Evolutionary conservation across 1,139 yeast genomes (phyloP).

Genomic region (Kluyveromyces marxianus): DNA sequence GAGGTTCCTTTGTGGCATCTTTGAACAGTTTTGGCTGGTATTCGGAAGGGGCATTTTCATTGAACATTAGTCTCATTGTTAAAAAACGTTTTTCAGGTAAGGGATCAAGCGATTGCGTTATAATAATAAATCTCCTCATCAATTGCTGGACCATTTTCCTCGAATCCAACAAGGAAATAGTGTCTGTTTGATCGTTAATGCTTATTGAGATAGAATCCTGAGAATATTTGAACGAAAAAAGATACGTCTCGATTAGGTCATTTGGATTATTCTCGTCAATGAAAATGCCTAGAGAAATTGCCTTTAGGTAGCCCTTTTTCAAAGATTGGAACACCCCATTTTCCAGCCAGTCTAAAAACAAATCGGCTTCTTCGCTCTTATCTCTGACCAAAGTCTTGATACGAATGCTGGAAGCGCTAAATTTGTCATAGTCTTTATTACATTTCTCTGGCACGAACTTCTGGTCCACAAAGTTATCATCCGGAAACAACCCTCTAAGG

Average conservation of each 20-base stretch:
- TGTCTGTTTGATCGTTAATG: constrained; percentile 20
- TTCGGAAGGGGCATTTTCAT: constrained; percentile 38
- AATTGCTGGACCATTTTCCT: constrained; percentile 39
- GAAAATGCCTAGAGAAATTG: constrained; percentile 40
- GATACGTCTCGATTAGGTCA: constrained; percentile 41
- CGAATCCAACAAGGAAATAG: constrained; percentile 29
- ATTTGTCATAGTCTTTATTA: constrained; percentile 23
- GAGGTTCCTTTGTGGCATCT: constrained; percentile 36
- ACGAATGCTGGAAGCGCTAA: constrained; percentile 31
- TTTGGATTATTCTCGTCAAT: constrained; percentile 35
- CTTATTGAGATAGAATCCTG: constrained; percentile 26
- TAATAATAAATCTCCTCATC: constrained; percentile 41
- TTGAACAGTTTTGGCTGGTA: constrained; percentile 44
- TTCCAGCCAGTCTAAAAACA: constrained; percentile 45
- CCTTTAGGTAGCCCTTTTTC: constrained; percentile 35
- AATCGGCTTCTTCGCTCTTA: constrained; percentile 37
- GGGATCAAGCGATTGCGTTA: constrained; percentile 46
- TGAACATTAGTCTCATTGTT: constrained; percentile 42
- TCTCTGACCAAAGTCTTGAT: constrained; percentile 43
- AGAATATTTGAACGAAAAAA: constrained; percentile 40
- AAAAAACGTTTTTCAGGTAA: constrained; percentile 40
- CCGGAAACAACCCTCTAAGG: constrained; percentile 44
- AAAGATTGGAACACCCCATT: constrained; percentile 42
- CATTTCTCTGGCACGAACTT: constrained; percentile 34
- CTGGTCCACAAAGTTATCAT: constrained; percentile 40